Evolutionary conservation across 2,329 filamentous ascomycete species (phyloP).

Genomic region (Stenocarpella maydis): DNA sequence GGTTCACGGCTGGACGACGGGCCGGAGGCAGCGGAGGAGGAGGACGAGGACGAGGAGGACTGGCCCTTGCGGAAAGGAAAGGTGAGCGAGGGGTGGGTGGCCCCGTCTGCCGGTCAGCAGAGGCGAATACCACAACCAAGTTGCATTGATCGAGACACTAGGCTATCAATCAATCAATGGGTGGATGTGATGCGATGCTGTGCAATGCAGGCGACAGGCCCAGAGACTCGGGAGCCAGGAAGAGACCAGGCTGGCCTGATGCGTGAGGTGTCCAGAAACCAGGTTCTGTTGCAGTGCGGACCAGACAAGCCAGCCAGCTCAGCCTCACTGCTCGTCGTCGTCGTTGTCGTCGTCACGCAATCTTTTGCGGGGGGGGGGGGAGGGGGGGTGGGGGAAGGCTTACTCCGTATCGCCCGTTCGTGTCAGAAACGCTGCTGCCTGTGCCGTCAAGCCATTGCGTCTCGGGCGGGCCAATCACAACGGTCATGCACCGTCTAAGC

Average conservation of each 20-base stretch:
- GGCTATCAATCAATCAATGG: too few species aligned
- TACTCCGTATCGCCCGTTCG: background rate
- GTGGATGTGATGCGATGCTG: background rate
- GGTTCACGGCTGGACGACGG: background rate
- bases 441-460: conserved; percentile 21
- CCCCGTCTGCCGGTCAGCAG: conserved; percentile 25
- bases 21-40: background rate
- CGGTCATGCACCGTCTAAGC: conserved; percentile 6
- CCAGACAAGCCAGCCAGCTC: background rate
- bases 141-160: conserved; percentile 6
- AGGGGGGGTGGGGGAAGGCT: too few species aligned
- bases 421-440: conserved; percentile 25
- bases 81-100: background rate
- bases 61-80: too few species aligned
- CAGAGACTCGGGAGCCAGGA: background rate
- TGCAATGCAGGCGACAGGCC: background rate
- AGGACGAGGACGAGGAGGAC: too few species aligned
- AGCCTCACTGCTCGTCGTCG: too few species aligned
- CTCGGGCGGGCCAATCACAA: background rate
- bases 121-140: background rate
- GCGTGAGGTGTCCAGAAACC: background rate
- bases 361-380: too few species aligned
- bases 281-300: background rate
- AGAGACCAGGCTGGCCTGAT: conserved; percentile 19
- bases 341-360: background rate